These are phyloP conservation scores for Omphalotus guepiniiformis DNA, from an alignment of 768 basidiomycete species.

Conservation along the genomic window DNA sequence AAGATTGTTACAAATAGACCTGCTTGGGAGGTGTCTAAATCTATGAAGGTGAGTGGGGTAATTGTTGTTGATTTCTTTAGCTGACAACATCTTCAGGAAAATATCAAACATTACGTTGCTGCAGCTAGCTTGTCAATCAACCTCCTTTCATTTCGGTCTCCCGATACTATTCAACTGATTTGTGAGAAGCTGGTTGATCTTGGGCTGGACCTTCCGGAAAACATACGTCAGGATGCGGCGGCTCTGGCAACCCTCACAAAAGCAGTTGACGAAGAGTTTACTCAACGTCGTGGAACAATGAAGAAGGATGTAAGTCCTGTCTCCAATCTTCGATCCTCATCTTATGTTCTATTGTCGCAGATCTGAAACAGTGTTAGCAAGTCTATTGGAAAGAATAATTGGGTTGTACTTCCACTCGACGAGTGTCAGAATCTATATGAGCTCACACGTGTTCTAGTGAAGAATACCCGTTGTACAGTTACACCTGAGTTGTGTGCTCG, in stretches of 20 bases:
- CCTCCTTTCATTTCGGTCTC: not conserved
- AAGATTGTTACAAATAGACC: slow-evolving; percentile 5
- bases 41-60: slow-evolving; percentile 2
- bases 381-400: not conserved
- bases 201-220: not conserved
- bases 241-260: not conserved
- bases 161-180: not conserved
- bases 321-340: not conserved
- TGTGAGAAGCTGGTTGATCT: not conserved
- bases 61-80: not conserved
- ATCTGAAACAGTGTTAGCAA: not conserved
- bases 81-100: not conserved
- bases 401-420: not conserved
- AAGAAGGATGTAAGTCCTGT: not conserved
- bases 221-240: not conserved
- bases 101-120: slow-evolving; percentile 6
- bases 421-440: not conserved
- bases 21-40: not conserved
- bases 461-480: not conserved
- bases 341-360: not conserved
- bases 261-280: not conserved
- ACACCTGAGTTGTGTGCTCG: not conserved
- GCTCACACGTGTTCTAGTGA: not conserved
- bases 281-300: not conserved
- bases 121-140: not conserved